phyloP scores from a whole-genome alignment of 495 filamentous ascomycete species.

The Cudoniella acicularis region DNA sequence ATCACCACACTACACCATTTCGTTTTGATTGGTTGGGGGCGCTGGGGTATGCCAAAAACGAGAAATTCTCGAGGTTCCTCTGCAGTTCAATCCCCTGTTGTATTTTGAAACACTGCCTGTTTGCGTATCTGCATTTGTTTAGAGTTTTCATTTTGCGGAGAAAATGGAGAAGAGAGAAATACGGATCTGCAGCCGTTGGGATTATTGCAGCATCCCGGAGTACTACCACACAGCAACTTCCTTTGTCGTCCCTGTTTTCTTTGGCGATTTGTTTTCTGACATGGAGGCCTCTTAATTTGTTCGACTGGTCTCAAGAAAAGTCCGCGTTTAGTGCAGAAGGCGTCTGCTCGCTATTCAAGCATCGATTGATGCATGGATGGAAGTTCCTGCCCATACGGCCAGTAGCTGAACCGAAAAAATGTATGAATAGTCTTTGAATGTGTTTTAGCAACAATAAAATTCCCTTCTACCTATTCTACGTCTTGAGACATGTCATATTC shows the following conservation, averaged over 20 bases:
- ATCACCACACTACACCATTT: no score
- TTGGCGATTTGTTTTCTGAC: background rate
- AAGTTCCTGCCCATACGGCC: constrained; percentile 9
- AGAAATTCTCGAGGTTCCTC: background rate
- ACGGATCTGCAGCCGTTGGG: background rate
- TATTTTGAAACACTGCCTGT: background rate
- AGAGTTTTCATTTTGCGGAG: background rate
- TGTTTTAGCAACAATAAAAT: constrained; percentile 7
- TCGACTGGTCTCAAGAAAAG: background rate
- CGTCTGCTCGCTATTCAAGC: background rate
- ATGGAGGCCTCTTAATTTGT: background rate
- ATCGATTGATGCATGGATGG: constrained; percentile 9
- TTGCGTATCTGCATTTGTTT: background rate
- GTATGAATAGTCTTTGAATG: background rate
- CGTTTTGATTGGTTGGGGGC: background rate
- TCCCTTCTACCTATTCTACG: background rate
- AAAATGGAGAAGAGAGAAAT: background rate
- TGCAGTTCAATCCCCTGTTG: background rate
- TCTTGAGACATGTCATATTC: no score
- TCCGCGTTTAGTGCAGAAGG: background rate
- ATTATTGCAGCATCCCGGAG: no score
- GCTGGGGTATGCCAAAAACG: background rate
- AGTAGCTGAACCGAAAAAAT: constrained; percentile 9
- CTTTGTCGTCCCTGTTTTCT: no score
- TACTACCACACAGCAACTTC: no score